Percentiles rank a stretch among this genome's conserved stretches.
These are phyloP conservation scores for Talaromyces ruber DNA, from an alignment of 495 filamentous ascomycete species.

Conservation along the genomic window DNA sequence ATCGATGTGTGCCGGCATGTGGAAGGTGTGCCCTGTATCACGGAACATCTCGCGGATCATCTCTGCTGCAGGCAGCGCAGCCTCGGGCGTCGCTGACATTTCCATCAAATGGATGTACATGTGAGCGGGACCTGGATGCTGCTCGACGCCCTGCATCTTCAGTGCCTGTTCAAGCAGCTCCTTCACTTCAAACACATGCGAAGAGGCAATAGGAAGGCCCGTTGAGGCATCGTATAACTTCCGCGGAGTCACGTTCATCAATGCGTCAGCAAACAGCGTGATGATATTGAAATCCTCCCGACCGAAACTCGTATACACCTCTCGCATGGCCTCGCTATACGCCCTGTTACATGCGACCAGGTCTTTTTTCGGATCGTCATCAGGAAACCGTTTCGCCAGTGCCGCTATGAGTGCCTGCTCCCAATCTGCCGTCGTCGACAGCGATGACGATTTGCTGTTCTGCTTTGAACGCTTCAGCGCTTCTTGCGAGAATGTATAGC, in stretches of 20 bases:
- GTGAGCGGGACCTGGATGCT: conserved; percentile 1
- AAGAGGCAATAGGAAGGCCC: conserved; percentile 1
- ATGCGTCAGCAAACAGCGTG: background rate
- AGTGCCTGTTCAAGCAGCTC: background rate
- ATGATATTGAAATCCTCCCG: background rate
- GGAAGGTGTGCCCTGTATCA: conserved; percentile 1
- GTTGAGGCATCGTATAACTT: conserved; percentile 3
- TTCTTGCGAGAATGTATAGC: background rate
- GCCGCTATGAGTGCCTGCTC: conserved; percentile 53
- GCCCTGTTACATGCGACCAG: background rate
- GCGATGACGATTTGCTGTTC: background rate
- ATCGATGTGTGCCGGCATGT: conserved; percentile 2
- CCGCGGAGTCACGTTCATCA: conserved; percentile 1
- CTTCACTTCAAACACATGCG: background rate
- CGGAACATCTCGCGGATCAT: conserved; percentile 2
- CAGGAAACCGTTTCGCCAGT: conserved; percentile 45
- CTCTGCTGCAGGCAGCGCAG: conserved; percentile 14
- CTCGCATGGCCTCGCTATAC: background rate
- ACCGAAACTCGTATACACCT: background rate
- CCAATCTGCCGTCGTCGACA: conserved; percentile 15
- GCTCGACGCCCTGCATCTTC: background rate
- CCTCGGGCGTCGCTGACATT: conserved; percentile 56
- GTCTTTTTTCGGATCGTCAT: conserved; percentile 12
- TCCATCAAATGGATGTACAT: conserved; percentile 48
- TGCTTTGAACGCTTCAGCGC: conserved; percentile 4